Evolutionary conservation across 2,329 filamentous ascomycete species (phyloP).

Genomic region (Fusarium virguliforme): DNA sequence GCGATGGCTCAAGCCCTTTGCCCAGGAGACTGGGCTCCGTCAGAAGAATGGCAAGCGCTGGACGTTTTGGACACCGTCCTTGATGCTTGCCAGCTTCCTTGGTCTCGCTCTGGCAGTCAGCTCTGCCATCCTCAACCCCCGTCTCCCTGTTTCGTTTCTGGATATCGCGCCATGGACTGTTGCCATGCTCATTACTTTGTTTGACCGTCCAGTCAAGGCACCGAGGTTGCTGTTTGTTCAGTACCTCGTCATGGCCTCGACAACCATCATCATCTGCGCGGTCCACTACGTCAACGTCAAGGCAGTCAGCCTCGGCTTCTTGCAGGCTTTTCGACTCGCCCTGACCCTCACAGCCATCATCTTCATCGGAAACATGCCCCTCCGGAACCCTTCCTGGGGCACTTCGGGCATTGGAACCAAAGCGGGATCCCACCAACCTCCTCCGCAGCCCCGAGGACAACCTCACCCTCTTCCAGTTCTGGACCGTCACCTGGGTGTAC

Average conservation of each 20-base stretch:
- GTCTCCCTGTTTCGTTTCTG: conserved; percentile 51
- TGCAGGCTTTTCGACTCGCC: conserved; percentile 45
- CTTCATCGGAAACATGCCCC: conserved; percentile 57
- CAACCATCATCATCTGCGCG: conserved; percentile 53
- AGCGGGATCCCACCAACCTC: conserved; percentile 50
- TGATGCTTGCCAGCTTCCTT: conserved; percentile 54
- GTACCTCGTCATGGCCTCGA: conserved; percentile 56
- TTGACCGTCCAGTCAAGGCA: conserved; percentile 60
- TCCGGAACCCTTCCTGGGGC: conserved; percentile 57
- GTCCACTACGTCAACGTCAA: conserved; percentile 51
- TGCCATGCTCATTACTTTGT: conserved; percentile 56
- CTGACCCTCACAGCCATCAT: conserved; percentile 51
- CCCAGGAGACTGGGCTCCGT: conserved; percentile 56
- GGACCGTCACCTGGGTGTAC: conserved; percentile 87
- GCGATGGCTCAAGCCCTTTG: conserved; percentile 62
- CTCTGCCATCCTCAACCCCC: conserved; percentile 52
- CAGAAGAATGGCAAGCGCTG: conserved; percentile 52
- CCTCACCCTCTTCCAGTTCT: conserved; percentile 85
- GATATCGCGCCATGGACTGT: conserved; percentile 60
- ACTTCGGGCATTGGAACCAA: conserved; percentile 53
- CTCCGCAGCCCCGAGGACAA: conserved; percentile 85
- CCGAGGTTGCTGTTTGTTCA: conserved; percentile 60
- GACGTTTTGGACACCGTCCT: conserved; percentile 59
- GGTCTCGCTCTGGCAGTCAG: conserved; percentile 57
- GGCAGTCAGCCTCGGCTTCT: conserved; percentile 38